These are phyloP conservation scores for Moricandia moricandioides DNA, from an alignment of 345 rosid species.

Conservation along the genomic window DNA sequence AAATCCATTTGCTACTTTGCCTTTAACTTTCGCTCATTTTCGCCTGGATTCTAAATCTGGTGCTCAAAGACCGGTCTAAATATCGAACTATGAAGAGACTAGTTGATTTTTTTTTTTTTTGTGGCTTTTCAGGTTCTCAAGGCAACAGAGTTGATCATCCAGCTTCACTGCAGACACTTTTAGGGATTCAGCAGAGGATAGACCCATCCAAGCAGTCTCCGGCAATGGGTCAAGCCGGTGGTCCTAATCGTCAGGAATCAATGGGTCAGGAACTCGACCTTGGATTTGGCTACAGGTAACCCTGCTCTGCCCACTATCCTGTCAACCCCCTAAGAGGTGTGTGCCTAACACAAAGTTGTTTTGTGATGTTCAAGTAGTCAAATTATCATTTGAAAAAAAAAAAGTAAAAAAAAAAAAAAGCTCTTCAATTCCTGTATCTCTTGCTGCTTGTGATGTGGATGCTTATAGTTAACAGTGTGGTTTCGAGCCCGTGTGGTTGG, in stretches of 20 bases:
- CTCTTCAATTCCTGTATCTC: not conserved
- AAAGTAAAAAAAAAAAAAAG: not conserved
- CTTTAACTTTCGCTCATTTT: too few relatives aligned
- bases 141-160: slow-evolving; percentile 53
- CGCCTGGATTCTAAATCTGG: not conserved
- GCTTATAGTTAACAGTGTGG: not conserved
- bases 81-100: not conserved
- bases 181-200: slow-evolving; percentile 74
- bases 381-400: slow-evolving; percentile 13
- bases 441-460: not conserved
- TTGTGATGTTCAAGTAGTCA: slow-evolving; percentile 31
- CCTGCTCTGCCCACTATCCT: slow-evolving; percentile 13
- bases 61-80: not conserved
- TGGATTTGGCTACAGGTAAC: slow-evolving; percentile 64
- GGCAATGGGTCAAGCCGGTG: slow-evolving; percentile 41
- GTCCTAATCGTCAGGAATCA: slow-evolving; percentile 53
- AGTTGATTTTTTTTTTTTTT: not conserved
- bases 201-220: slow-evolving; percentile 55
- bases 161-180: slow-evolving; percentile 65
- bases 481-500: not conserved
- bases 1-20: not conserved
- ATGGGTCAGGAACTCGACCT: slow-evolving; percentile 73
- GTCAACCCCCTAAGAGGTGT: slow-evolving; percentile 16
- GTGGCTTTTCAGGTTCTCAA: slow-evolving; percentile 49
- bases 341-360: slow-evolving; percentile 22